These are phyloP conservation scores for Cladorrhinum samala DNA, from an alignment of 495 filamentous ascomycete genomes.

Conservation along the genomic window DNA sequence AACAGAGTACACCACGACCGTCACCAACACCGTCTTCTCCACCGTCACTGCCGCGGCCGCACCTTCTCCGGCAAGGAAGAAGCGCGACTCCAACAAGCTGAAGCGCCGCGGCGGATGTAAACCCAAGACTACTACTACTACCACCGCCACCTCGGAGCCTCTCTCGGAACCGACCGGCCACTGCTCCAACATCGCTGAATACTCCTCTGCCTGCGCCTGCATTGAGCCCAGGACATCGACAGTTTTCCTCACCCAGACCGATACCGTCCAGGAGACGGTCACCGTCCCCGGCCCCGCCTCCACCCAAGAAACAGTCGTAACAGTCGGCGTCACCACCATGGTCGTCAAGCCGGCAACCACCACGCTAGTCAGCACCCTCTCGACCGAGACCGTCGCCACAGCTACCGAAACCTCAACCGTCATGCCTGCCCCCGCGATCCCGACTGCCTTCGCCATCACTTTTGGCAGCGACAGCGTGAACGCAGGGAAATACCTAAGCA, in stretches of 20 bases:
- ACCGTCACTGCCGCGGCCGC: neutral
- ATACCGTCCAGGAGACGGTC: neutral
- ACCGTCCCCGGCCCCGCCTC: neutral
- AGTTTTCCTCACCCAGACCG: neutral
- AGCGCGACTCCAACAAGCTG: neutral
- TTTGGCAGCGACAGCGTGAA: neutral
- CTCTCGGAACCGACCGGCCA: neutral
- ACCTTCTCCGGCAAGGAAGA: neutral
- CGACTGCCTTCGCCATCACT: neutral
- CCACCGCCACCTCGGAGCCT: neutral
- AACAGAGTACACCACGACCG: constrained; percentile 4
- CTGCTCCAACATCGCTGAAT: constrained; percentile 1
- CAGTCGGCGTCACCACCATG: neutral
- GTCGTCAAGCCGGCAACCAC: constrained; percentile 8
- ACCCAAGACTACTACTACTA: neutral
- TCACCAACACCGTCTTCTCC: neutral
- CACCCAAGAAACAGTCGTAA: neutral
- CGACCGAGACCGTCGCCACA: constrained; percentile 1
- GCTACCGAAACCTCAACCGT: neutral
- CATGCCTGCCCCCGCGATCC: neutral
- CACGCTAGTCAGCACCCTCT: neutral
- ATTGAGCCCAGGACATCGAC: constrained; percentile 5
- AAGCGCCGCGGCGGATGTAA: neutral
- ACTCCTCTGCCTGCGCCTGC: constrained; percentile 7
- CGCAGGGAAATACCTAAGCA: too few relatives aligned